A percentile compares a stretch with the other conserved stretches of the same genome.
These are phyloP conservation scores for Capronia coronata DNA, from an alignment of 2,329 filamentous ascomycete species.

Conservation along the genomic window DNA sequence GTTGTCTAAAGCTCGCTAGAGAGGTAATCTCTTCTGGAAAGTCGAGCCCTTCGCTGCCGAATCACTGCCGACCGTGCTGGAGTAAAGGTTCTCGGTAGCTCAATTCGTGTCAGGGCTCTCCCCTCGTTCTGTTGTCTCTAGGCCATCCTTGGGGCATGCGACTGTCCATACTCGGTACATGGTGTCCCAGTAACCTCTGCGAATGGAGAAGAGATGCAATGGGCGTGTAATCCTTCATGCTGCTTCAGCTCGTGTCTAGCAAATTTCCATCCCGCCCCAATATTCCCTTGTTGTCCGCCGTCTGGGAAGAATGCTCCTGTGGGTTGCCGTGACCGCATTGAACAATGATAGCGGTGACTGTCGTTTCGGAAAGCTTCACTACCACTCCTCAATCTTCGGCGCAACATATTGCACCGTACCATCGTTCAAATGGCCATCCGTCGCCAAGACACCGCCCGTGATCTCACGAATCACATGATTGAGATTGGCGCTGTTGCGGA, in stretches of 20 bases:
- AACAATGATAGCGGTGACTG: background rate
- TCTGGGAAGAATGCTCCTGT: background rate
- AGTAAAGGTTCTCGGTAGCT: no score
- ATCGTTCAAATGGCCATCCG: slow-evolving; percentile 31
- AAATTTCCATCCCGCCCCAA: background rate
- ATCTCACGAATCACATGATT: slow-evolving; percentile 36
- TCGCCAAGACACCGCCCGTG: slow-evolving; percentile 36
- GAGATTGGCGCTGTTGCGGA: slow-evolving; percentile 31
- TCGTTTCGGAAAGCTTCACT: background rate
- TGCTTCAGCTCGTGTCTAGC: background rate
- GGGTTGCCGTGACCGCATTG: background rate
- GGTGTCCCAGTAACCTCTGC: background rate
- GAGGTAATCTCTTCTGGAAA: no score
- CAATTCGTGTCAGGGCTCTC: no score
- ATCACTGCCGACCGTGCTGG: no score
- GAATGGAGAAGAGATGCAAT: background rate
- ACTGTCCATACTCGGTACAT: background rate
- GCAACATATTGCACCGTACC: slow-evolving; percentile 33
- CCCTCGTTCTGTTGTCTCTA: no score
- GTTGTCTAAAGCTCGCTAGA: no score
- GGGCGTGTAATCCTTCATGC: background rate
- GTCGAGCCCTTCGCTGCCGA: no score
- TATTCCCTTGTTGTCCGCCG: background rate
- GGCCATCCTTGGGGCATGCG: no score
- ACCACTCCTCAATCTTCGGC: slow-evolving; percentile 24